Evolutionary conservation across 768 basidiomycete species (phyloP).

Genomic region (Gymnopilus junonius): DNA sequence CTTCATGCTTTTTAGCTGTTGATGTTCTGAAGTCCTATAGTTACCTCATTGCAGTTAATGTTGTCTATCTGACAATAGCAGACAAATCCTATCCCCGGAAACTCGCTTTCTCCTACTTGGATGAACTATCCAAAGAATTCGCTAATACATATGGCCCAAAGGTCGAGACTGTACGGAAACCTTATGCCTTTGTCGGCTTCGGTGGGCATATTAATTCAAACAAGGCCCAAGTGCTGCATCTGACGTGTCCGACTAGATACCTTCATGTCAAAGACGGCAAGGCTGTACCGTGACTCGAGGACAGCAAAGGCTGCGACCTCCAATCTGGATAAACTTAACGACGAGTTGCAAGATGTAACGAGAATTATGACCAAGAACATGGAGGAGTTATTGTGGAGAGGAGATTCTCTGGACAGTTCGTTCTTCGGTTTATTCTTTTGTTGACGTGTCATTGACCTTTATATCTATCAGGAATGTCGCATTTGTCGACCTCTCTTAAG

Average conservation of each 20-base stretch:
- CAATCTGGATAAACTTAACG: conserved; percentile 86
- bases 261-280: conserved; percentile 97
- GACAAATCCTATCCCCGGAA: conserved; percentile 98
- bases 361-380: conserved; percentile 99
- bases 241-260: conserved; percentile 64
- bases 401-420: conserved; percentile 94
- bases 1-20: background rate
- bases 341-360: conserved; percentile 97
- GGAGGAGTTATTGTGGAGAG: conserved; percentile 98
- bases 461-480: conserved; percentile 82
- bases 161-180: conserved; percentile 90
- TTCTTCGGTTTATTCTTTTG: conserved; percentile 14
- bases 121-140: conserved; percentile 97
- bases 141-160: conserved; percentile 89
- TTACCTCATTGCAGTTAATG: conserved; percentile 93
- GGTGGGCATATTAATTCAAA: conserved; percentile 56
- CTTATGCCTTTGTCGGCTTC: conserved; percentile 99
- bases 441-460: background rate
- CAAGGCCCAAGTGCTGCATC: background rate
- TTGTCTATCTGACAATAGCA: conserved; percentile 93
- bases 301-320: conserved; percentile 76
- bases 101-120: conserved; percentile 95
- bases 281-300: conserved; percentile 93
- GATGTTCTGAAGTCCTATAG: conserved; percentile 43
- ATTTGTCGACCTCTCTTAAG: conserved; percentile 90